A percentile compares a stretch with the other conserved stretches of the same genome.
Conservation (phyloP, 495 filamentous ascomycete species). For the Beverwykella pulmonaria region DNA sequence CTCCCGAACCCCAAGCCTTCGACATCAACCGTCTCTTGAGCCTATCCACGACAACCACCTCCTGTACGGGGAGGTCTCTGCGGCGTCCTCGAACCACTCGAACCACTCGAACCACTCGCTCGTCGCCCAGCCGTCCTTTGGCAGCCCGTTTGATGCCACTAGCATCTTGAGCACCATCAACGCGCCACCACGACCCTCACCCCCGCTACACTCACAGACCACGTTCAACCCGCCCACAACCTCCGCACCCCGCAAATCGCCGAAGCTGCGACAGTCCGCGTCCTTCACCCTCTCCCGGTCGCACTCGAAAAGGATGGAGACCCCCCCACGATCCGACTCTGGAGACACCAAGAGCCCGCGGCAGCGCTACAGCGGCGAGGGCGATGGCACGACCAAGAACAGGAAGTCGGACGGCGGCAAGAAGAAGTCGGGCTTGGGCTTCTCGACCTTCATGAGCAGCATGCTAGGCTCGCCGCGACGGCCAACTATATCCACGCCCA, state of each 20-base stretch:
- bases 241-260: slow-evolving; percentile 31
- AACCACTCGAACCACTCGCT: not conserved
- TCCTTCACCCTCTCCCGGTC: slow-evolving; percentile 69
- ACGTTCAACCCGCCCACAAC: slow-evolving; percentile 23
- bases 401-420: slow-evolving; percentile 56
- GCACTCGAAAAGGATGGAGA: slow-evolving; percentile 55
- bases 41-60: not conserved
- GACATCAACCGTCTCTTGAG: not conserved
- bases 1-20: not conserved
- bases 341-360: slow-evolving; percentile 53
- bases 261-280: slow-evolving; percentile 74
- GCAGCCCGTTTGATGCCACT: slow-evolving; percentile 18
- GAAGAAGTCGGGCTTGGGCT: slow-evolving; percentile 90
- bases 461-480: slow-evolving; percentile 87
- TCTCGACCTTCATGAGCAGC: slow-evolving; percentile 93
- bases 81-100: not conserved
- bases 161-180: slow-evolving; percentile 26
- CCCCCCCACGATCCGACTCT: slow-evolving; percentile 52
- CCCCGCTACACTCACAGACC: slow-evolving; percentile 10
- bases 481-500: slow-evolving; percentile 90
- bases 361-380: slow-evolving; percentile 87
- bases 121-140: slow-evolving; percentile 1
- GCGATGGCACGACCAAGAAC: slow-evolving; percentile 52
- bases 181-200: not conserved
- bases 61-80: slow-evolving; percentile 1